phyloP scores from a whole-genome alignment of 768 basidiomycete species.

The Naganishia vaughanmartiniae region DNA sequence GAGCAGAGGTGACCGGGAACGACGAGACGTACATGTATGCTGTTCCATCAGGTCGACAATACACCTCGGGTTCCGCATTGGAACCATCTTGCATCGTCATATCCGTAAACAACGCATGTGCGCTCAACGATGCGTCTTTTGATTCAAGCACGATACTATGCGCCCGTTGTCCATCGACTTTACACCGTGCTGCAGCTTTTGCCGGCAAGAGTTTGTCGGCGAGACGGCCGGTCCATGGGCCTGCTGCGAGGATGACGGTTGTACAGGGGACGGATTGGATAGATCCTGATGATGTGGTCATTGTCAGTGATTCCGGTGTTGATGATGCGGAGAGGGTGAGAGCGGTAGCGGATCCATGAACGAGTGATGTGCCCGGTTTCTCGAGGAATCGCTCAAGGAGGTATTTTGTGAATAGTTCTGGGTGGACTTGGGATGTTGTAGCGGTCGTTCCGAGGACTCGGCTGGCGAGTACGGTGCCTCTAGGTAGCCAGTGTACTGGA shows the following conservation, averaged over 20 bases:
- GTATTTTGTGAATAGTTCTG: slow-evolving; percentile 46
- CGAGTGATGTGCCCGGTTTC: slow-evolving; percentile 38
- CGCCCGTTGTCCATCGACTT: slow-evolving; percentile 50
- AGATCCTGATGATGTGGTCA: neutral
- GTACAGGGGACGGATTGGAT: slow-evolving; percentile 56
- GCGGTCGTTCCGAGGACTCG: slow-evolving; percentile 40
- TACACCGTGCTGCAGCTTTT: slow-evolving; percentile 39
- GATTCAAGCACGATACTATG: slow-evolving; percentile 50
- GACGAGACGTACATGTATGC: slow-evolving; percentile 44
- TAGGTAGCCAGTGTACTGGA: slow-evolving; percentile 44
- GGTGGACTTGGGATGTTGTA: slow-evolving; percentile 52
- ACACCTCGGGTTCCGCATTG: slow-evolving; percentile 55
- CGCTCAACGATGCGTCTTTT: slow-evolving; percentile 58
- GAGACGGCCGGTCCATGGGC: slow-evolving; percentile 75
- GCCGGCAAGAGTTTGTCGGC: slow-evolving; percentile 47
- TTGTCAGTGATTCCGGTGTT: slow-evolving; percentile 41
- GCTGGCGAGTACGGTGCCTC: slow-evolving; percentile 39
- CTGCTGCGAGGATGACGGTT: slow-evolving; percentile 73
- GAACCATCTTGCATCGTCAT: slow-evolving; percentile 57
- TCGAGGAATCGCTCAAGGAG: slow-evolving; percentile 40
- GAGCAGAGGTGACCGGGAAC: neutral
- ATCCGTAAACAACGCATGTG: slow-evolving; percentile 80
- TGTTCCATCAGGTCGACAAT: slow-evolving; percentile 50
- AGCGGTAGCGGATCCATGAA: slow-evolving; percentile 40
- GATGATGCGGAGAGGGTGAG: neutral